phyloP scores from a whole-genome alignment of 768 basidiomycete genomes.

The Termitomyces sp. region DNA sequence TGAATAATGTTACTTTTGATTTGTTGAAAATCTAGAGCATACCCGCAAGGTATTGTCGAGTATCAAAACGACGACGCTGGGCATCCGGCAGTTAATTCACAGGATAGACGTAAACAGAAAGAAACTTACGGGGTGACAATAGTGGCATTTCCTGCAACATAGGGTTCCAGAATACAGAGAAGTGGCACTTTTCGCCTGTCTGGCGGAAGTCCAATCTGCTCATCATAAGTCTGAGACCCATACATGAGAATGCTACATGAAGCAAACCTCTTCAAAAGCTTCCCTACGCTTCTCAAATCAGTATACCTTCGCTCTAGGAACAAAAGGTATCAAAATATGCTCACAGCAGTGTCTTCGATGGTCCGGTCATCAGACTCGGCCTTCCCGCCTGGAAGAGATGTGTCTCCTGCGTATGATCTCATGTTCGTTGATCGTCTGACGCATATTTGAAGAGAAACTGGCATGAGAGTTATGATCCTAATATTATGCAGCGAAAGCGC shows the following conservation, averaged over 20 bases:
- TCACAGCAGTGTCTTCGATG: slow-evolving; percentile 77
- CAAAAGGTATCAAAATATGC: slow-evolving; percentile 16
- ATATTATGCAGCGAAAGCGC: slow-evolving; percentile 14
- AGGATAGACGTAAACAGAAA: neutral
- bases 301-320: neutral
- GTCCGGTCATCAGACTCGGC: slow-evolving; percentile 62
- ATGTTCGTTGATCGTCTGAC: slow-evolving; percentile 67
- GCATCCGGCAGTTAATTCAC: neutral
- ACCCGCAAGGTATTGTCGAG: slow-evolving; percentile 74
- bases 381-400: slow-evolving; percentile 83
- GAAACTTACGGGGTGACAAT: slow-evolving; percentile 78
- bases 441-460: neutral
- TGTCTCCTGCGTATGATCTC: slow-evolving; percentile 80
- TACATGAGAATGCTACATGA: neutral
- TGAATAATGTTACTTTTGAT: neutral
- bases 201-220: slow-evolving; percentile 75
- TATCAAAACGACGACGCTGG: slow-evolving; percentile 79
- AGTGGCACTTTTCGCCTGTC: slow-evolving; percentile 67
- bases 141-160: slow-evolving; percentile 62
- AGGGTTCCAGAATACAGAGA: slow-evolving; percentile 75
- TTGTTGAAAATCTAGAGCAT: slow-evolving; percentile 10
- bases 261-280: slow-evolving; percentile 80
- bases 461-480: neutral
- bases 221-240: neutral
- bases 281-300: slow-evolving; percentile 58